Percentiles rank a stretch among this genome's conserved stretches.
These are phyloP conservation scores for Wickerhamiella spandovensis DNA, from an alignment of 805 yeast genomes.

Conservation along the genomic window DNA sequence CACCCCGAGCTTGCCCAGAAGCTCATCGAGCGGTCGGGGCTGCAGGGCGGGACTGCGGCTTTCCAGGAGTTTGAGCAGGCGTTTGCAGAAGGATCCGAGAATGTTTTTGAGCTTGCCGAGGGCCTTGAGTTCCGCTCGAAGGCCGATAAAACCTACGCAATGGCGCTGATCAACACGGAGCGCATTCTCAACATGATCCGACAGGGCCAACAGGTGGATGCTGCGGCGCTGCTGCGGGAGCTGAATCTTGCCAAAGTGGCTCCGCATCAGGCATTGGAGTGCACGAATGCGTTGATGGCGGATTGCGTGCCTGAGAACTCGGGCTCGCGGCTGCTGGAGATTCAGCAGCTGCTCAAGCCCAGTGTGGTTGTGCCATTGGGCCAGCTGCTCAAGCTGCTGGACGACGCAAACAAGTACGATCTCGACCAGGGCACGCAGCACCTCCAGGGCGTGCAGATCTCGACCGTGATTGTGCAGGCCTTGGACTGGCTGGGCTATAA, in stretches of 20 bases:
- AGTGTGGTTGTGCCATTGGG: background rate
- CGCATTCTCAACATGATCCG: background rate
- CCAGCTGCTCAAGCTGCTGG: background rate
- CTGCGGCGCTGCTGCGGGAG: background rate
- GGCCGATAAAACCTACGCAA: background rate
- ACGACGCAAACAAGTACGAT: background rate
- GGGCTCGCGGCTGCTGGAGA: background rate
- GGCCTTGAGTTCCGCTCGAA: background rate
- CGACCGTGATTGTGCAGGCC: constrained; percentile 32
- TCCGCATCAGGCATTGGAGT: background rate
- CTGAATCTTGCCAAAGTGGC: background rate
- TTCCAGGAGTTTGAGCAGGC: background rate
- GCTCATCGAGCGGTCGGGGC: background rate
- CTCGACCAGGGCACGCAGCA: background rate
- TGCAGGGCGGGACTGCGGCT: background rate
- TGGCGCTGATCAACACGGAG: background rate
- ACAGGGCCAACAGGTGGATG: background rate
- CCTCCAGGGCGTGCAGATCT: background rate
- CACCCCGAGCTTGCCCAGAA: background rate
- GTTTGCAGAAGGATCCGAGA: background rate
- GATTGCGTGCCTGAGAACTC: background rate
- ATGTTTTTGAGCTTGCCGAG: background rate
- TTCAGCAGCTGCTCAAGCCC: background rate
- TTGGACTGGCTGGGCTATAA: constrained; percentile 37
- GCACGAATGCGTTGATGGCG: background rate